Base-by-base conservation (phyloP, 2,329 filamentous ascomycete genomes). In the Penicillium sp. region DNA sequence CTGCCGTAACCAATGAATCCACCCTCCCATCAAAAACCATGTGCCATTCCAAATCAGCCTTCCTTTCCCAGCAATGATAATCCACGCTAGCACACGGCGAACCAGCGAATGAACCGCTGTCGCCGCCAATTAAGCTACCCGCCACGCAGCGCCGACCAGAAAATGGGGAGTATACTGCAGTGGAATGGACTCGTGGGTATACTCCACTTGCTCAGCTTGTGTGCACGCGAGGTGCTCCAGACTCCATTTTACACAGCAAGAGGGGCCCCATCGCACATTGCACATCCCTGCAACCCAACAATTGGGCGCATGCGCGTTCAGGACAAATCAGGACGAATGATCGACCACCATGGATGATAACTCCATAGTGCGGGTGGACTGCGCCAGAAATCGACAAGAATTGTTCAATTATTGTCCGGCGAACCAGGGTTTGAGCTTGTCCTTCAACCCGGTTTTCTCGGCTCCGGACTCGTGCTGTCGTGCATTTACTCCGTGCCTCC, bases 51-150 rank as follows among this genome's bases (percentile, higher is more conserved):
- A 48, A 52, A 21, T 49, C 37, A 54, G 48, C 45, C 46, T 55
- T 54, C 57, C 54, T 33, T 29, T 56, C 34, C 14, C 10, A 47
- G 56, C 2, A 10, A 52, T 52, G 58, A 58, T 58, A 45, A 39
- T 26, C 55, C 54, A 31, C 45, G 33, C 50, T 58, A 58, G n/a
- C 6, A 42, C 6, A 5, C 26, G 33, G 13, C 44, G 51, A 54
- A 46, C 56, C 54, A 47, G 8, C 51, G 26, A 51, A 52, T 42
- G 16, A 42, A 19, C 37, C 37, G 37, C 37, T 42, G 37, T 42
- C 37, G 37, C 19, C 37, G 14, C 19, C 37, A 10, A 24, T 42
- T 42, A 42, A 42, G 37, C 37, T 42, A 42, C 37, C 37, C 37
- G 37, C 37, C 21, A 42, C 16, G 24, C 37, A 42, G 37, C 37